Evolutionary conservation across 441 rosid genomes (phyloP).

Genomic region (Populus trichocarpa): DNA sequence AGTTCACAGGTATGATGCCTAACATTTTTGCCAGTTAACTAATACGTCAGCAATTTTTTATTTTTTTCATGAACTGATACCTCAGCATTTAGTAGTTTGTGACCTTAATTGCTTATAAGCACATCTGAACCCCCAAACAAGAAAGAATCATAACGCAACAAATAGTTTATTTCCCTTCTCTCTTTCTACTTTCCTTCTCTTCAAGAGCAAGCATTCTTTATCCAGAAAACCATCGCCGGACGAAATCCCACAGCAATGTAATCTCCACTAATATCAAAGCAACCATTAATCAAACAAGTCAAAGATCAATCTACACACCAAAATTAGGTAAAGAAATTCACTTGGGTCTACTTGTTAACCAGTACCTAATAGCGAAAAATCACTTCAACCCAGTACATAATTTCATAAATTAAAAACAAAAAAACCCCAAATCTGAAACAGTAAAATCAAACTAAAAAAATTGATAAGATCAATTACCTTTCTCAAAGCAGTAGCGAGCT

Average conservation of each 20-base stretch:
- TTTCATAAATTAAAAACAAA: too few species aligned
- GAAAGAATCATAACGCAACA: not conserved
- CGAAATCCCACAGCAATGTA: not conserved
- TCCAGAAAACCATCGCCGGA: not conserved
- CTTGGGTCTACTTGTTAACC: not conserved
- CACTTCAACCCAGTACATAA: not conserved
- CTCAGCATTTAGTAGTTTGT: not conserved
- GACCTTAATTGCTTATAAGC: not conserved
- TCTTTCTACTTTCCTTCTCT: not conserved
- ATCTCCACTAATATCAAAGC: not conserved
- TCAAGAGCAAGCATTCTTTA: not conserved
- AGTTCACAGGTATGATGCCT: not conserved
- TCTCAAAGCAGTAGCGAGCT: slow-evolving; percentile 90
- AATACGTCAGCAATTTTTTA: not conserved
- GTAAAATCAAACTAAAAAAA: not conserved
- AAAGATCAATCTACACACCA: not conserved
- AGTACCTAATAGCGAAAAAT: not conserved
- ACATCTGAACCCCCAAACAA: not conserved
- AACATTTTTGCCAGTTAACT: not conserved
- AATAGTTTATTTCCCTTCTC: not conserved
- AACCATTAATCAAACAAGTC: not conserved
- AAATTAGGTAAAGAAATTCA: not conserved
- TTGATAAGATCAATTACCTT: slow-evolving; percentile 42
- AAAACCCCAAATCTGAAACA: not conserved
- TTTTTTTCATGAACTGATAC: not conserved